Conservation (phyloP, 306 rosid species). For the Pyrus bretschneideri region DNA sequence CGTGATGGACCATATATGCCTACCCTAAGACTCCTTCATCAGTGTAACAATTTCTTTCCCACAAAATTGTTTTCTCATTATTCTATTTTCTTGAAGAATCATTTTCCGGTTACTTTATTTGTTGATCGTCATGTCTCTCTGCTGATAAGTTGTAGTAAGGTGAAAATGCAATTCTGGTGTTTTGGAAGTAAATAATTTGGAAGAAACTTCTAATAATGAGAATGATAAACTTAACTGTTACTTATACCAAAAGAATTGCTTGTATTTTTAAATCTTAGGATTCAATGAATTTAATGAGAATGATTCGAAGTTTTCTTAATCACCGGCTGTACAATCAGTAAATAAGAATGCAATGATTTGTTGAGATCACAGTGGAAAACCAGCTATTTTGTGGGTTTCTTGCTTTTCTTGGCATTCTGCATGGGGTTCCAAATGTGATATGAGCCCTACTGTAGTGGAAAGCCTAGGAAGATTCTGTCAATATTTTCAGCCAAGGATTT, state of each 20-base stretch:
- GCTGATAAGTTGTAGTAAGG: not conserved
- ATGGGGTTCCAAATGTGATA: not conserved
- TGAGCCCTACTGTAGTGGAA: not conserved
- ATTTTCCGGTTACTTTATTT: not conserved
- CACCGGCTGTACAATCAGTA: no score
- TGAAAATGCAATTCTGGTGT: not conserved
- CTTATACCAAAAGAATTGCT: not conserved
- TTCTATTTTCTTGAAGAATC: not conserved
- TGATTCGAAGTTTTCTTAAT: not conserved
- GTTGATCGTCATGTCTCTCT: not conserved
- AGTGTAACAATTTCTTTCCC: constrained; percentile 47
- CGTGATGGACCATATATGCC: constrained; percentile 99
- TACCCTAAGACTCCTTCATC: constrained; percentile 91
- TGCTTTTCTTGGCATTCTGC: not conserved
- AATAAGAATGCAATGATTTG: not conserved
- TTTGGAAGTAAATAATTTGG: not conserved
- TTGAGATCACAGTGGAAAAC: not conserved
- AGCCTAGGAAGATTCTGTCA: not conserved
- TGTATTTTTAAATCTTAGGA: not conserved
- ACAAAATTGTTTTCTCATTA: not conserved
- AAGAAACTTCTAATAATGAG: not conserved
- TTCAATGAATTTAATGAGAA: not conserved
- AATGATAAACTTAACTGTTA: not conserved
- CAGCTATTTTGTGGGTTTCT: not conserved
- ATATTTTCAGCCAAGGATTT: not conserved